Base-by-base conservation (phyloP, 2,329 filamentous ascomycete genomes). In the Pleoardoris graminearum region DNA sequence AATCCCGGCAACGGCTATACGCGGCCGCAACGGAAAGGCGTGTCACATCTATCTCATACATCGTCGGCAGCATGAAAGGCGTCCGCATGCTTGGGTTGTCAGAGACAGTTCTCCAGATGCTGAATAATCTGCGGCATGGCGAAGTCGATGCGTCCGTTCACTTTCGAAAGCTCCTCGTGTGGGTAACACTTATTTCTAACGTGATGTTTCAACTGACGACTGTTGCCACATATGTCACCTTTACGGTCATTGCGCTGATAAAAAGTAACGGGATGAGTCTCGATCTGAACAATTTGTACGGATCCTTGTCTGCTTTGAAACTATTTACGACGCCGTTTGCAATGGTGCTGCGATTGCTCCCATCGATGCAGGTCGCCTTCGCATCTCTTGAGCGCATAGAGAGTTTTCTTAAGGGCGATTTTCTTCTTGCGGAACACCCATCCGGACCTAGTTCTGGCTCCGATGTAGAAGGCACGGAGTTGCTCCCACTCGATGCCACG, bases 291-390 rank as follows among this genome's bases (percentile, higher is more conserved):
- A 57, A 30, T 3, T 54, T 68, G 1, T 67, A 66, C 36, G 55
- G 63, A 4, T 68, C 65, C 6, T 43, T 68, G 32, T 65, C 63
- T 21, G 59, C 64, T 5, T 32, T 67, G 16, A 67, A 64, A 39
- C 52, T 68, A 4, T 60, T 65, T 11, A 64, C 64, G 3, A 56
- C 59, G 1, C 65, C 63, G 6, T 39, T 68, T 23, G 39, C 60
- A 6, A 23, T 32, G 8, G 56, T 58, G 2, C 51, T 67, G 8
- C 62, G 65, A 39, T 39, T 52, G 5, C 53, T 66, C 7, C 57
- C 61, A 1, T 21, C 17, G 4, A 35, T 65, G 17, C 54, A 63
- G 22, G 54, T 55, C 19, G 57, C 50, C 25, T 39, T 57, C 27
- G 61, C 65, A 12, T 65, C 63, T 5, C 43, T 67, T n/a, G 37